Conservation (phyloP, 192 early-diverging fungal genomes). For the Dissophora ornata region DNA sequence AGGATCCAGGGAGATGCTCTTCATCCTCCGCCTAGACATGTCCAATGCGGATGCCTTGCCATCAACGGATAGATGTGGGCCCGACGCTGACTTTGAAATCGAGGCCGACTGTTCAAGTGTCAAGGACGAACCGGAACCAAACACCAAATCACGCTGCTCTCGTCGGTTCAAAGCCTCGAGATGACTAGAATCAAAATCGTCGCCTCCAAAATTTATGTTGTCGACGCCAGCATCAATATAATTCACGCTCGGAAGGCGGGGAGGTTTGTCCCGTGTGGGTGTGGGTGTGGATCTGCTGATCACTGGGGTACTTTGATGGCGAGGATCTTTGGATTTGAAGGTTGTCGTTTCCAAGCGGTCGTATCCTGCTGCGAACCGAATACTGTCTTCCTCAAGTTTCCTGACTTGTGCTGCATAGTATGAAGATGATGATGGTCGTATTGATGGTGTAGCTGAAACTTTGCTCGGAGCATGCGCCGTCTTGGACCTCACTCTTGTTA, state of each 20-base stretch:
- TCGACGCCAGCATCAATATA: constrained; percentile 15
- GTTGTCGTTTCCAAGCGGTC: constrained; percentile 8
- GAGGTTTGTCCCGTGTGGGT: neutral
- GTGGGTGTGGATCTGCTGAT: neutral
- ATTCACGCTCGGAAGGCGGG: constrained; percentile 17
- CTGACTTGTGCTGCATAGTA: constrained; percentile 46
- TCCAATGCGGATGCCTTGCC: constrained; percentile 14
- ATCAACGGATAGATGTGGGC: constrained; percentile 9
- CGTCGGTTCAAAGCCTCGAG: constrained; percentile 14
- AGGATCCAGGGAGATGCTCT: constrained; percentile 51
- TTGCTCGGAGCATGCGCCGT: constrained; percentile 29
- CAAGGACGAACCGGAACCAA: constrained; percentile 14
- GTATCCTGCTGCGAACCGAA: constrained; percentile 41
- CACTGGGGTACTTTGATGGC: constrained; percentile 40
- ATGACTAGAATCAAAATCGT: neutral
- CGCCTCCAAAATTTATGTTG: constrained; percentile 21
- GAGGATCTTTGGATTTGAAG: constrained; percentile 24
- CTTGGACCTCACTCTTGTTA: constrained; percentile 46
- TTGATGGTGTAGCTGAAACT: constrained; percentile 33
- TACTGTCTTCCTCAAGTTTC: constrained; percentile 49
- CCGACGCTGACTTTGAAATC: constrained; percentile 31
- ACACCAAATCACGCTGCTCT: constrained; percentile 37
- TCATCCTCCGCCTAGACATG: constrained; percentile 31
- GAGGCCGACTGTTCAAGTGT: constrained; percentile 19
- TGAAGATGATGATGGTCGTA: constrained; percentile 34